Base-by-base conservation (phyloP, 169 alveolate species). In the Theileria orientalis region DNA sequence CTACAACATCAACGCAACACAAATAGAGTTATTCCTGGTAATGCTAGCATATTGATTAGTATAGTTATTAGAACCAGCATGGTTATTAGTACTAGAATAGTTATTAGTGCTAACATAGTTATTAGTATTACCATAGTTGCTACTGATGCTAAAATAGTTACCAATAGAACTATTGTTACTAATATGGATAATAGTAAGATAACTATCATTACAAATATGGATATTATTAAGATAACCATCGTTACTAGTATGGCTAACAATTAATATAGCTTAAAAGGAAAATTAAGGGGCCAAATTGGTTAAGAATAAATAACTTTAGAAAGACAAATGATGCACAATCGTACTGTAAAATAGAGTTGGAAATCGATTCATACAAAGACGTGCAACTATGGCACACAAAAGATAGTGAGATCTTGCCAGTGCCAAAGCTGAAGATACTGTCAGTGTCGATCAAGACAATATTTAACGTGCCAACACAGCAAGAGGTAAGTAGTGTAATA, bases 261-360 rank as follows among this genome's bases (percentile, higher is more conserved):
- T 57, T 33, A 2, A 5, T 84, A 29, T 77, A 73, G 23, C 62
- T 92, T 40, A 92, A 92, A 74, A 75, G 95, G 14, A 79, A 74
- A 25, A 87, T 92, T 64, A 87, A 79, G 68, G 96, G 96, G 13
- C 96, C 96, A 23, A 84, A 90, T 54, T 92, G 96, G 96, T 40
- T 92, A 25, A 67, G 84, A 30, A 51, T 92, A 23, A 82, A 11
- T 9, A 83, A 69, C 23, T 83, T 49, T n/a, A 19, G 21, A 21
- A 21, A 32, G n/a, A 21, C 73, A 0, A 42, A 49, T 11, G 82
- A 82, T 25, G 73, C 23, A n/a, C 16, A 74, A 7, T 64, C 85
- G 9, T 54, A 75, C 13, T 82, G 89, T 68, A 72, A 82, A 30
- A 41, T 47, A n/a, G 89, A 82, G 56, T 19, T 82, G 19, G 85